Conservation (phyloP, 306 rosid species). For the Acacia acuminata region DNA sequence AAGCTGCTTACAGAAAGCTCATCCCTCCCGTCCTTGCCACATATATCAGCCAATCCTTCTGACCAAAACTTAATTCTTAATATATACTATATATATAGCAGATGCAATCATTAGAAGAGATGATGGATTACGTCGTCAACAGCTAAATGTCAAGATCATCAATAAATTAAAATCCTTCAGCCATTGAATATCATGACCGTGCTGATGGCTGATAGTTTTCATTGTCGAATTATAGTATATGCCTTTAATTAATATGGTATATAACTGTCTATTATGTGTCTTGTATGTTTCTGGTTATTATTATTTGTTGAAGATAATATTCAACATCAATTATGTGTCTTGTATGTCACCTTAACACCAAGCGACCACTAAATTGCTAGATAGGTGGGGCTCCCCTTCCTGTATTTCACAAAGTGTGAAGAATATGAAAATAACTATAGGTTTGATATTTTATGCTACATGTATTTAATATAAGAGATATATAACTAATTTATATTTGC, state of each 20-base stretch:
- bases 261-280: too few relatives aligned
- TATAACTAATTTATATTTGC: too few relatives aligned
- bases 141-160: neutral
- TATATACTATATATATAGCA: neutral
- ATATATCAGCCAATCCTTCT: slow-evolving; percentile 13
- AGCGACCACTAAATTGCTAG: neutral
- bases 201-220: neutral
- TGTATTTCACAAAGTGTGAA: neutral
- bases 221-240: neutral
- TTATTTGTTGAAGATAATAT: neutral
- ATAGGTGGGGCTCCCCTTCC: neutral
- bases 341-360: too few relatives aligned
- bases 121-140: neutral
- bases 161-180: neutral
- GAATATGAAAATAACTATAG: neutral
- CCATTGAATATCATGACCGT: neutral
- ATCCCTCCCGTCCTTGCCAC: slow-evolving; percentile 32
- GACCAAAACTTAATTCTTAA: neutral
- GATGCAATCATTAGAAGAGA: neutral
- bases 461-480: too few relatives aligned
- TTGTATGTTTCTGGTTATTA: neutral
- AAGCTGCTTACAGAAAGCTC: slow-evolving; percentile 45
- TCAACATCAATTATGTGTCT: neutral
- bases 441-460: too few relatives aligned
- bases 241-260: too few relatives aligned